phyloP scores from a whole-genome alignment of 1,139 yeast genomes.

The Blastobotrys aristatus region DNA sequence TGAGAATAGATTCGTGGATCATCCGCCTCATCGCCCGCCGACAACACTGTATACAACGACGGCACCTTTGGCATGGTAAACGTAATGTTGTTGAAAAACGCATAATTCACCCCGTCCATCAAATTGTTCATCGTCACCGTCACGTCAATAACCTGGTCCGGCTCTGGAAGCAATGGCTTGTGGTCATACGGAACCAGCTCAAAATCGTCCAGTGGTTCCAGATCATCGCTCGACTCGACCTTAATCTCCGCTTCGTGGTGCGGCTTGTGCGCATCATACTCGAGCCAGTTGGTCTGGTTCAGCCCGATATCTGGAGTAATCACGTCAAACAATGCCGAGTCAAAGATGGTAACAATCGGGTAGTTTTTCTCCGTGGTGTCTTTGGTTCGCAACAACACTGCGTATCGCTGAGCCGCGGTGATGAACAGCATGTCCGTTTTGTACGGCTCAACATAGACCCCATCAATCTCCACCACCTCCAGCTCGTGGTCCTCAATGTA shows the following conservation, averaged over 20 bases:
- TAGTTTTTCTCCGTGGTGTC: constrained; percentile 53
- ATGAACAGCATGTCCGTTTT: constrained; percentile 57
- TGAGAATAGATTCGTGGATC: constrained; percentile 67
- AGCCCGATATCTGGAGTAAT: constrained; percentile 57
- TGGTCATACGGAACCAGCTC: constrained; percentile 53
- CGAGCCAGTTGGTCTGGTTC: constrained; percentile 68
- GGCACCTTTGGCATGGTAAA: constrained; percentile 80
- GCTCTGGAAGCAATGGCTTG: constrained; percentile 50
- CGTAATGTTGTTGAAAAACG: constrained; percentile 82
- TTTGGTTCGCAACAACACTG: constrained; percentile 69
- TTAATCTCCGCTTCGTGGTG: constrained; percentile 45
- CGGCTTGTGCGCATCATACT: constrained; percentile 47
- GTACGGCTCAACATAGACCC: constrained; percentile 64
- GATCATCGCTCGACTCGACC: constrained; percentile 35
- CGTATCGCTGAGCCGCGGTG: constrained; percentile 74
- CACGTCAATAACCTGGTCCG: constrained; percentile 61
- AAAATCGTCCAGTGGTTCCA: constrained; percentile 49
- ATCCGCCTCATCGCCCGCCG: constrained; percentile 51
- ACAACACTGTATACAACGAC: constrained; percentile 64
- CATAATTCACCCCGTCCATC: constrained; percentile 79
- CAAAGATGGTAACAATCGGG: constrained; percentile 74
- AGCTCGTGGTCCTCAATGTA: constrained; percentile 81
- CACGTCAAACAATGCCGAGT: constrained; percentile 71
- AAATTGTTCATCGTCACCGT: constrained; percentile 75
- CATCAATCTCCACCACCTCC: constrained; percentile 80